phyloP scores from a whole-genome alignment of 192 early-diverging fungal species.

The Gigaspora rosea region DNA sequence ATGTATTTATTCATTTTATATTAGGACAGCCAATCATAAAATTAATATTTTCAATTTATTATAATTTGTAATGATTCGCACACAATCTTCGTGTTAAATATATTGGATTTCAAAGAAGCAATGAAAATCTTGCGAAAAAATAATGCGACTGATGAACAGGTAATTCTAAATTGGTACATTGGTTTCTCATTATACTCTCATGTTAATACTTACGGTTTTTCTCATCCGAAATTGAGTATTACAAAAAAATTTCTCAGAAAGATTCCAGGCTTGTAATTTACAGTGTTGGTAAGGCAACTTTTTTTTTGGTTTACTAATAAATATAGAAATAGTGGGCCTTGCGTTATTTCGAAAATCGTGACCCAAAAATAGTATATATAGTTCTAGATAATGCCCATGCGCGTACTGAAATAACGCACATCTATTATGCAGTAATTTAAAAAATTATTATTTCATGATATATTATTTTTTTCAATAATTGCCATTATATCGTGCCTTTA shows the following conservation, averaged over 20 bases:
- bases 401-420: too few species aligned
- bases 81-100: constrained; percentile 1
- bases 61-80: neutral
- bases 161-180: neutral
- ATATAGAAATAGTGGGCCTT: neutral
- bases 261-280: constrained; percentile 22
- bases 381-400: too few species aligned
- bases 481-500: too few species aligned
- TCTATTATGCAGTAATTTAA: too few species aligned
- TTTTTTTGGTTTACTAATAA: neutral
- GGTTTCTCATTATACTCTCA: neutral
- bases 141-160: neutral
- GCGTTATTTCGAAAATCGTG: too few species aligned
- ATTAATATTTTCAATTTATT: too few species aligned
- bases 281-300: constrained; percentile 1
- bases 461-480: too few species aligned
- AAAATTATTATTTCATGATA: too few species aligned
- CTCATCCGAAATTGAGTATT: neutral
- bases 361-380: too few species aligned
- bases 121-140: neutral
- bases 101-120: constrained; percentile 14
- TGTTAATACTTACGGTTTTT: neutral
- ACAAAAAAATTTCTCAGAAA: constrained; percentile 8
- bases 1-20: too few species aligned
- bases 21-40: too few species aligned